Percentiles rank a stretch among this genome's conserved stretches.
These are phyloP conservation scores for Crithidia brevicula DNA, from an alignment of 208 protist genomes.

Conservation along the genomic window DNA sequence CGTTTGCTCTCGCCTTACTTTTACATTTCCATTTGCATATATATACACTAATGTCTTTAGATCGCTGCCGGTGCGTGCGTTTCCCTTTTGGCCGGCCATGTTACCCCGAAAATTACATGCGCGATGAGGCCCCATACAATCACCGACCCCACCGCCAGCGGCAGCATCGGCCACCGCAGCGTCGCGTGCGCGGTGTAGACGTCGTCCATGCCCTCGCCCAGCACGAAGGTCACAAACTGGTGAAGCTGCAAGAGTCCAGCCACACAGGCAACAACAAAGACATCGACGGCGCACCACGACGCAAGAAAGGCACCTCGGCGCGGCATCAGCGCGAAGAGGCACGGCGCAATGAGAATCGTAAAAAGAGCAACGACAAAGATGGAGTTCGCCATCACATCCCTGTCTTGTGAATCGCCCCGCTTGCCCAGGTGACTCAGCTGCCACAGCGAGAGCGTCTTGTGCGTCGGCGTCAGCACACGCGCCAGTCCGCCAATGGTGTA, in stretches of 20 bases:
- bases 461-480: constrained; percentile 23
- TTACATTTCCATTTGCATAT: no score
- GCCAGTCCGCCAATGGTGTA: constrained; percentile 43
- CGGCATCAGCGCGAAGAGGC: constrained; percentile 38
- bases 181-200: constrained; percentile 56
- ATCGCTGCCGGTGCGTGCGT: not conserved
- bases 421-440: constrained; percentile 24
- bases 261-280: constrained; percentile 87
- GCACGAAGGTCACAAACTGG: constrained; percentile 91
- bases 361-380: constrained; percentile 32
- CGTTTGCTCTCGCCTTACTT: no score
- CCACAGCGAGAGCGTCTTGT: constrained; percentile 27
- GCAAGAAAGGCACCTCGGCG: constrained; percentile 43
- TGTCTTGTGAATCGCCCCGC: not conserved
- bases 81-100: constrained; percentile 3
- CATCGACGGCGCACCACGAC: constrained; percentile 93
- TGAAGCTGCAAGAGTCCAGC: constrained; percentile 90
- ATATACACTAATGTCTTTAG: no score
- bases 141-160: constrained; percentile 32
- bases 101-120: not conserved
- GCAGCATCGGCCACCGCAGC: constrained; percentile 61
- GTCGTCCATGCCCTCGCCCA: constrained; percentile 58
- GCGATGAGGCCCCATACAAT: constrained; percentile 39
- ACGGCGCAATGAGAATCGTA: constrained; percentile 53
- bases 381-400: not conserved